These are phyloP conservation scores for Dacryopinax primogenitus DNA, from an alignment of 768 basidiomycete genomes.

Conservation along the genomic window DNA sequence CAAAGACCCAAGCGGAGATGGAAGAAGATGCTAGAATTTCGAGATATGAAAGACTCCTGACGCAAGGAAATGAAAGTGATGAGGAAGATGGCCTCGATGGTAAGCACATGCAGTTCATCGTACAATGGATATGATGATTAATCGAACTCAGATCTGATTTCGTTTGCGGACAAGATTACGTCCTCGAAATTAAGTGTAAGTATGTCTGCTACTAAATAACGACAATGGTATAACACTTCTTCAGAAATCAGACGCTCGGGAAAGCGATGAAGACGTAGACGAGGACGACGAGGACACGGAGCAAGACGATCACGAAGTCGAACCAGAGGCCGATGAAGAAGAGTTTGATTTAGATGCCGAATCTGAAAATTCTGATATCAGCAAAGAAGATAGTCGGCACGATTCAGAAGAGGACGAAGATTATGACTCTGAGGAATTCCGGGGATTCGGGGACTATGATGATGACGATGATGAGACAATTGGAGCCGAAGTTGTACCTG, in stretches of 20 bases:
- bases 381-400: too few species aligned
- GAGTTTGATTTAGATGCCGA: slow-evolving; percentile 11
- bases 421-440: slow-evolving; percentile 14
- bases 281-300: slow-evolving; percentile 17
- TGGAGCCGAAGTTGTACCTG: slow-evolving; percentile 18
- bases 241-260: slow-evolving; percentile 17
- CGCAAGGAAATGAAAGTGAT: slow-evolving; percentile 31
- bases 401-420: slow-evolving; percentile 14
- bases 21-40: slow-evolving; percentile 80
- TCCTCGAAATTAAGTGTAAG: slow-evolving; percentile 23
- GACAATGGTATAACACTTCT: slow-evolving; percentile 14
- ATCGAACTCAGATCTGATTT: slow-evolving; percentile 33
- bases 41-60: slow-evolving; percentile 65
- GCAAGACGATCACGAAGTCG: slow-evolving; percentile 15
- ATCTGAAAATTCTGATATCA: slow-evolving; percentile 9
- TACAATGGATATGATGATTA: slow-evolving; percentile 16
- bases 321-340: slow-evolving; percentile 1
- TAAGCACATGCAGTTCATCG: slow-evolving; percentile 22
- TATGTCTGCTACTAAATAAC: slow-evolving; percentile 23
- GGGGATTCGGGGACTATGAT: slow-evolving; percentile 14
- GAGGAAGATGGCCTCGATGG: slow-evolving; percentile 80
- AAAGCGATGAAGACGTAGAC: slow-evolving; percentile 23
- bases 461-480: slow-evolving; percentile 34
- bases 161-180: slow-evolving; percentile 38
- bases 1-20: slow-evolving; percentile 25